Percentiles rank a stretch among this genome's conserved stretches.
Conservation (phyloP, 192 early-diverging fungal species). For the Lobosporangium transversale region DNA sequence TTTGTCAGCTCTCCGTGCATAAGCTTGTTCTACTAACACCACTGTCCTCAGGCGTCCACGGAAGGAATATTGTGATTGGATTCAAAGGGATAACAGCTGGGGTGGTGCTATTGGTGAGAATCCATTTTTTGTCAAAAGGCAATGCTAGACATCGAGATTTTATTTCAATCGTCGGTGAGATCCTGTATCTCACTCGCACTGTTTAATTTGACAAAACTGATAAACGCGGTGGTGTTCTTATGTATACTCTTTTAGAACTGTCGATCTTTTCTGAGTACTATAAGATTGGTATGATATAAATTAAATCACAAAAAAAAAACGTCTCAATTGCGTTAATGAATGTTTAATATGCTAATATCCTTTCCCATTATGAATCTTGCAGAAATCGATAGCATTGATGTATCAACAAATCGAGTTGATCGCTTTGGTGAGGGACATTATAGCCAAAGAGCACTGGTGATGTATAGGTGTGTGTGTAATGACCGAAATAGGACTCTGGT, state of each 20-base stretch:
- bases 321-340: neutral
- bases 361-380: slow-evolving; percentile 3
- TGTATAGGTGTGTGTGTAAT: slow-evolving; percentile 68
- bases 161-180: no score
- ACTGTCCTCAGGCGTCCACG: slow-evolving; percentile 24
- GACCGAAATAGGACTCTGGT: neutral
- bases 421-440: slow-evolving; percentile 73
- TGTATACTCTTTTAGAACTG: slow-evolving; percentile 58
- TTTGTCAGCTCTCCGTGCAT: no score
- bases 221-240: neutral
- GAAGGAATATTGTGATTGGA: slow-evolving; percentile 75
- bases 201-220: no score
- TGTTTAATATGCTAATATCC: neutral
- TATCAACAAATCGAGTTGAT: slow-evolving; percentile 73
- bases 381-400: slow-evolving; percentile 85
- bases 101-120: slow-evolving; percentile 81
- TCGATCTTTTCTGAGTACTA: slow-evolving; percentile 78
- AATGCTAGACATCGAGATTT: no score
- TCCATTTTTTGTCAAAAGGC: no score
- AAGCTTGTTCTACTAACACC: no score
- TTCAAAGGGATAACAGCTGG: slow-evolving; percentile 71
- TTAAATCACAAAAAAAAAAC: neutral
- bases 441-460: slow-evolving; percentile 56
- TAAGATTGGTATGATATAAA: slow-evolving; percentile 52
- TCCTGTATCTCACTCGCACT: no score